phyloP scores from a whole-genome alignment of 2,329 filamentous ascomycete genomes.

The Fusarium xylarioides region DNA sequence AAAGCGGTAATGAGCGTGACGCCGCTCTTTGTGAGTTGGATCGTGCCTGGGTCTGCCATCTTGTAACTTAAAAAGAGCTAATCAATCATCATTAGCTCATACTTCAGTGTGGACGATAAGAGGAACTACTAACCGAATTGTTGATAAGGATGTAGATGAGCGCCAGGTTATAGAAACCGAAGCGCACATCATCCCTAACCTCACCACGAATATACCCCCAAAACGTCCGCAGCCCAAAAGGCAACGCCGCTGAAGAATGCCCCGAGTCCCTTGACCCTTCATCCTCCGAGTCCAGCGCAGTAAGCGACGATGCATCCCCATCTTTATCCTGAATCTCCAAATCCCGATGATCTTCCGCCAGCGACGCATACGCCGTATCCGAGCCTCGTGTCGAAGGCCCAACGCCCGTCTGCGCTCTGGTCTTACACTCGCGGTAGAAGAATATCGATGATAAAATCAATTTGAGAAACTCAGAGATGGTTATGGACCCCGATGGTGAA shows the following conservation, averaged over 20 bases:
- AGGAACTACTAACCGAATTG: neutral
- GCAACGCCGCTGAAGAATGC: neutral
- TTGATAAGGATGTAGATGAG: neutral
- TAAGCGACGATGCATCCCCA: neutral
- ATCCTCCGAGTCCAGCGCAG: neutral
- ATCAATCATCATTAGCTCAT: rapidly evolving
- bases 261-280: neutral
- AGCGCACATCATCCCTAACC: neutral
- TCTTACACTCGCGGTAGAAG: neutral
- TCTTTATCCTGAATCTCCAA: neutral
- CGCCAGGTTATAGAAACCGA: neutral
- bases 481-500: neutral
- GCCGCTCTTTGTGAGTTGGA: neutral
- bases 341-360: neutral
- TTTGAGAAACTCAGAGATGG: neutral
- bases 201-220: neutral
- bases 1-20: neutral
- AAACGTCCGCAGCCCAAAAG: neutral
- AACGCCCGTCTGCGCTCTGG: neutral
- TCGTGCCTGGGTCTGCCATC: neutral
- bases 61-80: neutral
- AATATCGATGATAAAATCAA: neutral
- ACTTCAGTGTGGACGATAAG: rapidly evolving
- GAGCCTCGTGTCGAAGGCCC: neutral
- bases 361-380: neutral